Evolutionary conservation across 371 early-diverging fungal species (phyloP).

Genomic region (Lichtheimia hyalospora): DNA sequence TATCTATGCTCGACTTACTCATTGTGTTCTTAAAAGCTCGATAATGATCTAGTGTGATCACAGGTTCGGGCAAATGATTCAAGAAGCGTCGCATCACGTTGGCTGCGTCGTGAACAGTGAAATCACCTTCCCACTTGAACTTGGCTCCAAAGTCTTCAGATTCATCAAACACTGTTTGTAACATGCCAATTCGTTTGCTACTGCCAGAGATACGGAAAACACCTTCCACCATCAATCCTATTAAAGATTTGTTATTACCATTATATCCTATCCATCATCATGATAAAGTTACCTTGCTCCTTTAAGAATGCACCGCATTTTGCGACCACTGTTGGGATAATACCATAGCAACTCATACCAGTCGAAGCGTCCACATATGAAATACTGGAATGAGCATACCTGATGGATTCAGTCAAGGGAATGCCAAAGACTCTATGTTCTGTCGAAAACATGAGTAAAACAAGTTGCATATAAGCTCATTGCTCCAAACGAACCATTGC

Average conservation of each 20-base stretch:
- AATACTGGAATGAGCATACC: conserved; percentile 38
- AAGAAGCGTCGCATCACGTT: conserved; percentile 65
- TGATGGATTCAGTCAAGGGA: conserved; percentile 33
- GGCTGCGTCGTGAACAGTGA: conserved; percentile 66
- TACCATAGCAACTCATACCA: conserved; percentile 32
- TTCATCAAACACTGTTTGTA: conserved; percentile 59
- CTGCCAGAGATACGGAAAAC: conserved; percentile 68
- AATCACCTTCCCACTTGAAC: conserved; percentile 52
- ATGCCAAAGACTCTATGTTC: conserved; percentile 41
- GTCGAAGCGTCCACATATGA: conserved; percentile 30
- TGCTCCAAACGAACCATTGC: conserved; percentile 17
- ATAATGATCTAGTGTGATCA: conserved; percentile 55
- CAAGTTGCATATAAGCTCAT: neutral
- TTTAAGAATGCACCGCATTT: conserved; percentile 59
- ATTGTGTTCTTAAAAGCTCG: conserved; percentile 50
- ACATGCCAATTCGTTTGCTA: conserved; percentile 55
- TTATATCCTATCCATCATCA: neutral
- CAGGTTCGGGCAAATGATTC: conserved; percentile 63
- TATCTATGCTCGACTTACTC: conserved; percentile 28
- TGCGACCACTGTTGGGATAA: conserved; percentile 54
- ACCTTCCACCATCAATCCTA: conserved; percentile 47
- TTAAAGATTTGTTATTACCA: neutral
- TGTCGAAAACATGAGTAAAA: conserved; percentile 1
- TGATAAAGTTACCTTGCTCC: conserved; percentile 44
- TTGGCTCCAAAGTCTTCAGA: conserved; percentile 53